A percentile compares a stretch with the other conserved stretches of the same genome.
Conservation (phyloP, 768 basidiomycete genomes). For the Antrodiella citrinella region DNA sequence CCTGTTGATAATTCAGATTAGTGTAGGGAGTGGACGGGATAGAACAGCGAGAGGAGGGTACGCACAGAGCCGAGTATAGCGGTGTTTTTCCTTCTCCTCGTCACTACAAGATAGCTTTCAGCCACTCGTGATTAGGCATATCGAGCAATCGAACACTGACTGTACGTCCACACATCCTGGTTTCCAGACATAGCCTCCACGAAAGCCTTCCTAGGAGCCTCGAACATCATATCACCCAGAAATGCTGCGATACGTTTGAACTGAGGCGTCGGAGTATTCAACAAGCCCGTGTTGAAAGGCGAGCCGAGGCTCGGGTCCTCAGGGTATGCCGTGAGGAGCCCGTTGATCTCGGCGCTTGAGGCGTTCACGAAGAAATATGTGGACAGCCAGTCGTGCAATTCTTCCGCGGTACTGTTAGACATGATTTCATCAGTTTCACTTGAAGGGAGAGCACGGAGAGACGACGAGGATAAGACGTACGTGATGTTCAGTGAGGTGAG, state of each 20-base stretch:
- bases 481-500: slow-evolving; percentile 20
- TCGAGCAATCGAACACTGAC: no score
- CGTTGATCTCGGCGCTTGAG: slow-evolving; percentile 8
- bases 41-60: not conserved
- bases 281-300: slow-evolving; percentile 40
- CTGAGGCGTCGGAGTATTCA: slow-evolving; percentile 37
- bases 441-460: not conserved
- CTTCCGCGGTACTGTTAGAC: slow-evolving; percentile 15
- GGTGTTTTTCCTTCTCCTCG: slow-evolving; percentile 4
- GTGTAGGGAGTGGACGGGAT: no score
- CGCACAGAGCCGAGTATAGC: slow-evolving; percentile 5
- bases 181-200: slow-evolving; percentile 11
- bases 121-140: no score
- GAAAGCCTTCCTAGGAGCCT: slow-evolving; percentile 21
- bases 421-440: not conserved
- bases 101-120: slow-evolving; percentile 10
- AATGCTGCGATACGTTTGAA: slow-evolving; percentile 24
- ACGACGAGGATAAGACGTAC: slow-evolving; percentile 16
- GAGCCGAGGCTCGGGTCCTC: slow-evolving; percentile 37
- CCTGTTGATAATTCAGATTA: no score
- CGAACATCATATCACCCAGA: slow-evolving; percentile 20
- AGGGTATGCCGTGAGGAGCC: slow-evolving; percentile 17
- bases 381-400: slow-evolving; percentile 13
- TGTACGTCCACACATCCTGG: slow-evolving; percentile 15
- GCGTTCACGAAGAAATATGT: slow-evolving; percentile 18